phyloP scores from a whole-genome alignment of 116 monocot genomes.

The Papilionanthe hybrid region DNA sequence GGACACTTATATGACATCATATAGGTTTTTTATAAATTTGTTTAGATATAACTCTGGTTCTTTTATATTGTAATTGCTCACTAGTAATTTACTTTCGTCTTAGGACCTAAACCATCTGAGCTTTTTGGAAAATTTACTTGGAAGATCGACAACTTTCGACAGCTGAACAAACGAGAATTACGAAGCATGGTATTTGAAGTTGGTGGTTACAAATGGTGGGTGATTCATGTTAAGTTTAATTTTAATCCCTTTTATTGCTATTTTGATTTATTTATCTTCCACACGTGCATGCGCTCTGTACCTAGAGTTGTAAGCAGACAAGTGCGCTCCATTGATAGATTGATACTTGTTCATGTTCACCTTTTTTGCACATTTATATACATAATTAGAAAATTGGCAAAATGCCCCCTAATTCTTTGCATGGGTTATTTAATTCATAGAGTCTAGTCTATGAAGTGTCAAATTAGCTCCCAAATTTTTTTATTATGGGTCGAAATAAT shows the following conservation, averaged over 20 bases:
- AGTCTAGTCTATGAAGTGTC: too few relatives aligned
- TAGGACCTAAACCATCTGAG: constrained; percentile 87
- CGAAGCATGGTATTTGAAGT: constrained; percentile 84
- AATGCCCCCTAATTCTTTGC: too few relatives aligned
- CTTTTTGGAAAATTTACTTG: constrained; percentile 89
- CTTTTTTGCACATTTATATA: too few relatives aligned
- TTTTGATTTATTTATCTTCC: neutral
- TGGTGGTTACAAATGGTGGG: constrained; percentile 96
- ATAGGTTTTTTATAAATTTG: too few relatives aligned
- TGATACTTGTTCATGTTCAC: too few relatives aligned
- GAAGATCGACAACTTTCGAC: constrained; percentile 86
- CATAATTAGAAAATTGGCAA: too few relatives aligned
- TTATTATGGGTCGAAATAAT: too few relatives aligned
- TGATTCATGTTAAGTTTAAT: neutral
- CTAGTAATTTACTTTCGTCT: constrained; percentile 1
- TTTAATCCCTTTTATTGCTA: neutral
- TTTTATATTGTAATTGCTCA: neutral
- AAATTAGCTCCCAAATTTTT: too few relatives aligned
- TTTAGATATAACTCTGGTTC: neutral
- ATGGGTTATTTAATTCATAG: too few relatives aligned
- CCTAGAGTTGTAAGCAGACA: too few relatives aligned
- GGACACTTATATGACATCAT: too few relatives aligned
- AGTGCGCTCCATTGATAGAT: too few relatives aligned
- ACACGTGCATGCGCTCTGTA: neutral
- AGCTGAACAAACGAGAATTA: constrained; percentile 71